Percentiles rank a stretch among this genome's conserved stretches.
Conservation (phyloP, 2,329 filamentous ascomycete species). For the Verticillium klebahnii region DNA sequence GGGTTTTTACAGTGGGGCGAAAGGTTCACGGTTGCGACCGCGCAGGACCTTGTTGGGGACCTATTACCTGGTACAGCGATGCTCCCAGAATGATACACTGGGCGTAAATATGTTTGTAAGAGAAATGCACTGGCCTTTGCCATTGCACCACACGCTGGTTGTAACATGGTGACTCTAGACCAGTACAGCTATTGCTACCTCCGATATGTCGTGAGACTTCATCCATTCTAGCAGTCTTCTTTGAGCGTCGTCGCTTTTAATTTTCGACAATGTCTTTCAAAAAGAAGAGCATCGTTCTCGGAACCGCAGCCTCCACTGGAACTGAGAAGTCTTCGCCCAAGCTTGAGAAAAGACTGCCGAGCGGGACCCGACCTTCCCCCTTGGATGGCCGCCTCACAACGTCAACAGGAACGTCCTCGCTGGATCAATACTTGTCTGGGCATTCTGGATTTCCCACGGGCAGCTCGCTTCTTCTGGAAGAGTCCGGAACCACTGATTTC, state of each 20-base stretch:
- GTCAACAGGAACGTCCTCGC: conserved; percentile 82
- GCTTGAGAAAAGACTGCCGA: neutral
- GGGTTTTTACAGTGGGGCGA: neutral
- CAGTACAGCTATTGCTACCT: too few species aligned
- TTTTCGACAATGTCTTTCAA: conserved; percentile 47
- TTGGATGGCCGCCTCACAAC: conserved; percentile 83
- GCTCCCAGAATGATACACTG: too few species aligned
- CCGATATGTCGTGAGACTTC: neutral
- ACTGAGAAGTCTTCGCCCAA: neutral
- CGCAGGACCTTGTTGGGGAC: neutral
- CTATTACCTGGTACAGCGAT: neutral
- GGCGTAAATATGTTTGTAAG: too few species aligned
- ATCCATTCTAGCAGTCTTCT: neutral
- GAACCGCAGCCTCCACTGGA: conserved; percentile 15
- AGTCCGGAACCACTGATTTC: conserved; percentile 92
- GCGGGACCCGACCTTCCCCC: conserved; percentile 66
- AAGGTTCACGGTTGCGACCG: too few species aligned
- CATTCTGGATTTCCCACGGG: conserved; percentile 83
- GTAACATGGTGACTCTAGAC: too few species aligned
- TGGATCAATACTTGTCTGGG: conserved; percentile 81
- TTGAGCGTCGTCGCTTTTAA: neutral
- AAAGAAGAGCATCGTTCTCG: conserved; percentile 51
- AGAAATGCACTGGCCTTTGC: too few species aligned
- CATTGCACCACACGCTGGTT: too few species aligned
- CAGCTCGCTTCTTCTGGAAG: conserved; percentile 74